Evolutionary conservation across 2,329 filamentous ascomycete species (phyloP).

Genomic region (Colletotrichum euphorbiae): DNA sequence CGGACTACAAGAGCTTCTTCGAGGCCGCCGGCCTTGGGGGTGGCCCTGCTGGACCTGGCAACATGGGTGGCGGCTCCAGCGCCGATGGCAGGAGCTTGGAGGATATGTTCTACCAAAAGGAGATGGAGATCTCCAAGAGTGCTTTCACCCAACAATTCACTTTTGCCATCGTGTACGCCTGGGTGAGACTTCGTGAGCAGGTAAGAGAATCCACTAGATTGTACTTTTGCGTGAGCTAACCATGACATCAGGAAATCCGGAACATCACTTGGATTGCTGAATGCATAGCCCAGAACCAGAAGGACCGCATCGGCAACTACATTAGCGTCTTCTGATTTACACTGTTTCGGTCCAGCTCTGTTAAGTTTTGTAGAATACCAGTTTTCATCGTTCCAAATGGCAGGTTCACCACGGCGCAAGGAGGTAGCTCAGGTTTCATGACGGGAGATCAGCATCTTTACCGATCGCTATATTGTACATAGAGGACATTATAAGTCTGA

Average conservation of each 20-base stretch:
- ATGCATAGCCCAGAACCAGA: conserved; percentile 99
- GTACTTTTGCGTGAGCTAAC: conserved; percentile 47
- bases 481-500: conserved; percentile 55
- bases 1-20: conserved; percentile 96
- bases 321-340: conserved; percentile 87
- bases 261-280: conserved; percentile 99
- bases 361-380: conserved; percentile 57
- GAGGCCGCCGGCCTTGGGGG: conserved; percentile 86
- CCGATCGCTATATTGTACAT: conserved; percentile 60
- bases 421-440: conserved; percentile 40
- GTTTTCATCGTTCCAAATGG: conserved; percentile 38
- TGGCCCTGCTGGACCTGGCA: conserved; percentile 78
- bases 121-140: conserved; percentile 97
- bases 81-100: conserved; percentile 90
- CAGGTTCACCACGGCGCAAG: conserved; percentile 51
- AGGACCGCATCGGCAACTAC: conserved; percentile 98
- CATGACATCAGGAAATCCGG: conserved; percentile 85
- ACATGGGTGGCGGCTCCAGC: conserved; percentile 84
- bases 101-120: conserved; percentile 98
- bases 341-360: conserved; percentile 44
- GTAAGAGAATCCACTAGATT: conserved; percentile 63
- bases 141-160: conserved; percentile 98
- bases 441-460: conserved; percentile 42
- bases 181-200: conserved; percentile 98
- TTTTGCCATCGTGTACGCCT: conserved; percentile 93